A percentile compares a stretch with the other conserved stretches of the same genome.
Evolutionary conservation across 768 basidiomycete species (phyloP).

Genomic region (Amanita phalloides): DNA sequence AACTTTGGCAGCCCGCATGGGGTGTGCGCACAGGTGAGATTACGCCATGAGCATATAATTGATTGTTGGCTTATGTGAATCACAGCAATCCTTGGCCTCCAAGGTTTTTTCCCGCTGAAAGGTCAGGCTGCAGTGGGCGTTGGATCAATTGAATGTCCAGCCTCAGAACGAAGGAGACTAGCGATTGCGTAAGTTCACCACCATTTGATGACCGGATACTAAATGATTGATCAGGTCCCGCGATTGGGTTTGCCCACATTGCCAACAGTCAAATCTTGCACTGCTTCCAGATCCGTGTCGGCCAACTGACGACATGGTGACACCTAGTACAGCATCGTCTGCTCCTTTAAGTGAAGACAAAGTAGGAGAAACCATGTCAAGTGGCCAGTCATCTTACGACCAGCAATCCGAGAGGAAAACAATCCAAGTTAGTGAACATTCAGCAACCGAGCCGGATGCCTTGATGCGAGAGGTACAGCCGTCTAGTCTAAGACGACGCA

Average conservation of each 20-base stretch:
- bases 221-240: conserved; percentile 43
- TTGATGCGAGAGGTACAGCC: not conserved
- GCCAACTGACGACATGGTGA: not conserved
- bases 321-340: not conserved
- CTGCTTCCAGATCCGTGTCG: conserved; percentile 58
- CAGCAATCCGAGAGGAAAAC: not conserved
- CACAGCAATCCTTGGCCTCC: conserved; percentile 75
- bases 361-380: not conserved
- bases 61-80: not conserved
- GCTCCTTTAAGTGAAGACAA: not conserved
- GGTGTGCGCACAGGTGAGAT: conserved; percentile 82
- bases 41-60: not conserved
- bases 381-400: not conserved
- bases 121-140: conserved; percentile 83
- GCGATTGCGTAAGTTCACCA: conserved; percentile 51
- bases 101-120: conserved; percentile 83
- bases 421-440: not conserved
- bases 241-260: conserved; percentile 71
- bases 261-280: conserved; percentile 54
- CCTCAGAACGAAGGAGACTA: conserved; percentile 65
- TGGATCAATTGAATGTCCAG: conserved; percentile 77
- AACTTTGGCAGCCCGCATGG: conserved; percentile 98
- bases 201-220: not conserved
- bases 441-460: not conserved
- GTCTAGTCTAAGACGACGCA: conserved; percentile 7